These are phyloP conservation scores for Dioscorea alata DNA, from an alignment of 106 monocot genomes.

Conservation along the genomic window DNA sequence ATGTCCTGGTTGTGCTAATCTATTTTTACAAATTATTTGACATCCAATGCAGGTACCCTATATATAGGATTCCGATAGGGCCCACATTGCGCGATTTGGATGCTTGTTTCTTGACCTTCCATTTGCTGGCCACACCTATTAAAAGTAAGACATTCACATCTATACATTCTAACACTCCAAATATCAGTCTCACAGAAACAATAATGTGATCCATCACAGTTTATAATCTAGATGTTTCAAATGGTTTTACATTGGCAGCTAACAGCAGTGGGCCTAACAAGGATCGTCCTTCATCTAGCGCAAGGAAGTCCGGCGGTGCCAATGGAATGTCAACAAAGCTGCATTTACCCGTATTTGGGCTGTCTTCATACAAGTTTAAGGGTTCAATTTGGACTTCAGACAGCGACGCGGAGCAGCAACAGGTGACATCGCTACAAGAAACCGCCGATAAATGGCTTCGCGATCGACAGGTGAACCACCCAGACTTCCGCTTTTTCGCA, in stretches of 20 bases:
- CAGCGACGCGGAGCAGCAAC: conserved; percentile 33
- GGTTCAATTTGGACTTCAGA: conserved; percentile 69
- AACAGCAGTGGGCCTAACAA: conserved; percentile 17
- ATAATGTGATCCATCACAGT: not conserved
- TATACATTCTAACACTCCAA: not conserved
- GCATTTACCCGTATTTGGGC: conserved; percentile 59
- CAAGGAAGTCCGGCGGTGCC: conserved; percentile 1
- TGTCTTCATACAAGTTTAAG: conserved; percentile 87
- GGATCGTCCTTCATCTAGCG: conserved; percentile 5
- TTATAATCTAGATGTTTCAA: not conserved
- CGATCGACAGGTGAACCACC: conserved; percentile 52
- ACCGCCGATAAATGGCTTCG: conserved; percentile 80
- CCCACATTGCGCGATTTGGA: conserved; percentile 84
- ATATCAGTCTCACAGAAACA: not conserved
- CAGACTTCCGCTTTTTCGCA: conserved; percentile 83
- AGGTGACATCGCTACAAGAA: conserved; percentile 46
- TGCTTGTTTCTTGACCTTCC: conserved; percentile 87
- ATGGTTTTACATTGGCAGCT: conserved; percentile 18
- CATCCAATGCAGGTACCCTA: conserved; percentile 72
- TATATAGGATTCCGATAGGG: conserved; percentile 94
- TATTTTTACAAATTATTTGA: not conserved
- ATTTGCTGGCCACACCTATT: conserved; percentile 44
- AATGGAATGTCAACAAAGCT: conserved; percentile 32
- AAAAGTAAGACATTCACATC: conserved; percentile 25
- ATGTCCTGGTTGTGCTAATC: not conserved